Percentiles rank a stretch among this genome's conserved stretches.
phyloP scores from a whole-genome alignment of 1,284 basidiomycete genomes.

The Filobasidium uniguttulatum region DNA sequence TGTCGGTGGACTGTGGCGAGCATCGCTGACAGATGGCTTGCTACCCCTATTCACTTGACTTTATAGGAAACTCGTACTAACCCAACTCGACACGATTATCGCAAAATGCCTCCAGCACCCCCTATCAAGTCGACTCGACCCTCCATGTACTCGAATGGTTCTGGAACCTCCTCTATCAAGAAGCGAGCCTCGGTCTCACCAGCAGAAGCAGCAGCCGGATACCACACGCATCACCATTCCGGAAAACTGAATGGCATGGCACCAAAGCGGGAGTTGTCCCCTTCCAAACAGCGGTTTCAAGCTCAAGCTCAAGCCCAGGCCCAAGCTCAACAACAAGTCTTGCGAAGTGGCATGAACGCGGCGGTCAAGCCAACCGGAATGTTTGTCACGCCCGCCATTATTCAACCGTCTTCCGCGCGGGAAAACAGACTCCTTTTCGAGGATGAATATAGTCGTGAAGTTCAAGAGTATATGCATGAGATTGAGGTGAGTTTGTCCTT shows the following conservation, averaged over 20 bases:
- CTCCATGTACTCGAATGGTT: conserved; percentile 23
- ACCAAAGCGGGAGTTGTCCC: conserved; percentile 7
- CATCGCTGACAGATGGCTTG: background rate
- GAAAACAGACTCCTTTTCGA: conserved; percentile 46
- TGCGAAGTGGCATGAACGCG: no score
- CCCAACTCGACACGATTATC: background rate
- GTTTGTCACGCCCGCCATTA: background rate
- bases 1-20: conserved; percentile 2
- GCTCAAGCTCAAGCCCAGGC: conserved; percentile 2
- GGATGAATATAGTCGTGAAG: conserved; percentile 90
- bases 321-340: conserved; percentile 3
- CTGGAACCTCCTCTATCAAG: conserved; percentile 19
- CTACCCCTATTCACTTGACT: background rate
- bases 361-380: background rate
- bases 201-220: conserved; percentile 5
- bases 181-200: conserved; percentile 22
- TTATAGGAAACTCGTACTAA: conserved; percentile 1
- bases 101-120: conserved; percentile 28
- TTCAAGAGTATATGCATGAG: conserved; percentile 80
- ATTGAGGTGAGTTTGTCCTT: conserved; percentile 71
- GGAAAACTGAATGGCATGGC: background rate
- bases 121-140: conserved; percentile 27
- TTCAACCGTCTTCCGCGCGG: background rate
- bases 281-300: conserved; percentile 7
- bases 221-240: background rate